Evolutionary conservation across 1,284 basidiomycete genomes (phyloP), one percentile per base, ranked within the genome.

Genomic region (Trametes polyzona): DNA sequence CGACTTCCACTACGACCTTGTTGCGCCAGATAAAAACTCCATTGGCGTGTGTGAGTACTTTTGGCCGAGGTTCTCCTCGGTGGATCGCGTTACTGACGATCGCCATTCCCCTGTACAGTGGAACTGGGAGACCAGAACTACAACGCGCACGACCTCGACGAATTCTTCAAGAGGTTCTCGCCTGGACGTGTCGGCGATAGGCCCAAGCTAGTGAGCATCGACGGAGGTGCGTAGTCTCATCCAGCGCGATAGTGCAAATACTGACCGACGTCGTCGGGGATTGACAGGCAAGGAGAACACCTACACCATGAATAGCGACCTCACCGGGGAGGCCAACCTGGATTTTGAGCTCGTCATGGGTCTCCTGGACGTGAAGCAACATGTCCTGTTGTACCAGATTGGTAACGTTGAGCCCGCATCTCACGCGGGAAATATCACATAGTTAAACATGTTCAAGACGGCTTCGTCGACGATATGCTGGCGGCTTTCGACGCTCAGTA

Each of bases 281-380:
- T 36, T n/a, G 16, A 11, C 17, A 60, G 61, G 58, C 16, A 43
- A 29, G 26, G 32, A 58, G 23, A 46, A 63, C 21, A 55, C 41
- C 11, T 44, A 44, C 17, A 17, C 47, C 30, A 53, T 52, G 0
- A 52, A 65, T 42, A 78, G 79, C 48, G 53, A 65, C 11, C 70
- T 71, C 61, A 83, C 79, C 46, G 79, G 74, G 1, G 84, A 86
- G 63, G 74, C 77, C 16, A 74, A 79, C 60, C 68, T 82, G 32
- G 62, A 63, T 41, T 39, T 60, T 35, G 42, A 58, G 43, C 52
- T 53, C 32, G 47, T 57, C 10, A 63, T 63, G 62, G 58, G 56
- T 16, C 58, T 65, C 12, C 24, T 61, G 58, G 52, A 48, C 27
- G 23, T 23, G 10, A 64, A 65, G 12, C 74, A 78, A 39, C 55